Base-by-base conservation (phyloP, 331 rosid species). In the Erythrophleum ivorense region DNA sequence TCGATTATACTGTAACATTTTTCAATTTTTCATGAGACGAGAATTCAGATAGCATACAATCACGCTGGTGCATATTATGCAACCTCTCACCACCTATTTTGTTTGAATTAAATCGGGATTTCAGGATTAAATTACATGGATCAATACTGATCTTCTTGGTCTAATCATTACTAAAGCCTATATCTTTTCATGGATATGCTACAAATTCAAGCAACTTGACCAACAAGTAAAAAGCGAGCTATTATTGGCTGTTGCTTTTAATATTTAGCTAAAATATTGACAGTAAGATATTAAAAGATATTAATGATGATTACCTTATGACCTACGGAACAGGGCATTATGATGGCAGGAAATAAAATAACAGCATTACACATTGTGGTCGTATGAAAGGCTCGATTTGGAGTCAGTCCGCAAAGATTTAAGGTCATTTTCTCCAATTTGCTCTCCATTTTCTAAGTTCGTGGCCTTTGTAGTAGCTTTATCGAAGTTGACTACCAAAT, bases 301-400 rank as follows among this genome's bases (percentile, higher is more conserved):
- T 58, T 73, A 81, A 59, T 40, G 78, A 60, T 64, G 16, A 41
- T 45, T 63, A 7, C 2, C 14, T 46, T 9, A 16, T 11, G 33
- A 46, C 16, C 13, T 41, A 43, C 8, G 33, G 46, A 70, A 62
- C 34, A 48, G 67, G 71, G n/a, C 46, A 79, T 55, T 45, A 76
- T 76, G 68, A 80, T 77, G 71, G 81, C 81, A 80, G 31, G 19
- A 24, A 16, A 79, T 82, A 76, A 5, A 54, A 9, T 82, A 66
- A 58, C 72, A 36, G 57, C 59, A 82, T 66, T 87, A 88, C 89
- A 87, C 75, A 77, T 19, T 40, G 64, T 63, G 73, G 77, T 63
- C 5, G 55, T 15, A 69, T 63, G 45, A 14, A 63, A 33, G 45
- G 45, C 70, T 4, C 11, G 11, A 34, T 34, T 34, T 33, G 70